phyloP scores from a whole-genome alignment of 2,329 filamentous ascomycete genomes.

The Aspergillus phoenicis region DNA sequence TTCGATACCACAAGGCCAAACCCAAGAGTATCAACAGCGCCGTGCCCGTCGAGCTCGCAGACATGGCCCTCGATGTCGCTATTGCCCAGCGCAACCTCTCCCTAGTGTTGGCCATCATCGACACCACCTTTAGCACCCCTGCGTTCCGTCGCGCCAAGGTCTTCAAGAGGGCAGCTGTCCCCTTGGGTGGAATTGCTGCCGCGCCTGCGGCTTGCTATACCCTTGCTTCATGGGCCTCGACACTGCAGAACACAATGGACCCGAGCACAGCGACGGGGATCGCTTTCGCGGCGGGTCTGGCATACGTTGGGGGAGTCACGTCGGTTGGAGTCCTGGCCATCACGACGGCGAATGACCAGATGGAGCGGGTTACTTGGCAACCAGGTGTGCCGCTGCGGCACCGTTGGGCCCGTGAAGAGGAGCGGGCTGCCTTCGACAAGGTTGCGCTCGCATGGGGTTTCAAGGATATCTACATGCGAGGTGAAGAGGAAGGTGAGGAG shows the following conservation, averaged over 20 bases:
- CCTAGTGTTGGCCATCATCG: constrained; percentile 76
- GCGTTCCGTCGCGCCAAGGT: constrained; percentile 49
- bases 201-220: constrained; percentile 58
- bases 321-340: constrained; percentile 82
- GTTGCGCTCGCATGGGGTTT: constrained; percentile 92
- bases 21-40: constrained; percentile 71
- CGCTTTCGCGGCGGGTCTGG: constrained; percentile 76
- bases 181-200: constrained; percentile 42
- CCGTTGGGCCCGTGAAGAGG: constrained; percentile 86
- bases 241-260: constrained; percentile 76
- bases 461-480: constrained; percentile 73
- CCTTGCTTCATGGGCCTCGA: constrained; percentile 67
- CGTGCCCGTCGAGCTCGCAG: constrained; percentile 70
- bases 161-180: constrained; percentile 44
- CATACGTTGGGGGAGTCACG: constrained; percentile 79
- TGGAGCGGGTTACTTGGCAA: constrained; percentile 89
- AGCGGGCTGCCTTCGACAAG: constrained; percentile 81
- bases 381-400: constrained; percentile 77
- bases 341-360: constrained; percentile 89
- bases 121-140: constrained; percentile 55
- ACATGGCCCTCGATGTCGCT: constrained; percentile 74
- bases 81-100: constrained; percentile 77
- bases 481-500: constrained; percentile 87
- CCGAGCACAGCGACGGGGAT: constrained; percentile 71
- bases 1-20: constrained; percentile 64